Conservation (phyloP, 768 basidiomycete species). For the Pleurotus citrinopileatus region DNA sequence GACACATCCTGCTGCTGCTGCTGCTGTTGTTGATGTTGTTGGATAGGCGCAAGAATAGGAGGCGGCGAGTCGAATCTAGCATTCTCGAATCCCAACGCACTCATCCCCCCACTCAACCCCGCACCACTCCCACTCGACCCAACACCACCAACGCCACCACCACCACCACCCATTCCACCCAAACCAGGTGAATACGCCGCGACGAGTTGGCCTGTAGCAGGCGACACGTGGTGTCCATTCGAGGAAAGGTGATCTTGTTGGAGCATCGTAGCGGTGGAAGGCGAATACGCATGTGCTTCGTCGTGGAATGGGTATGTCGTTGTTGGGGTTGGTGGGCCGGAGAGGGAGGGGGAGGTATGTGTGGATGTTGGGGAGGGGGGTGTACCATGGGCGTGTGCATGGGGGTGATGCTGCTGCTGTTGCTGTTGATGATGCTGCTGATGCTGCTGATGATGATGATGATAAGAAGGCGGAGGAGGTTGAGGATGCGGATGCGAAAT, state of each 20-base stretch:
- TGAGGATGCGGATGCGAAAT: slow-evolving; percentile 48
- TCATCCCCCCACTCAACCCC: background rate
- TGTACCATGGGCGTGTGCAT: slow-evolving; percentile 29
- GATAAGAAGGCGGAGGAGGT: slow-evolving; percentile 28
- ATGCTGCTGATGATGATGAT: slow-evolving; percentile 30
- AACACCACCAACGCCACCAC: background rate
- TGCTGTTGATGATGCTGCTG: slow-evolving; percentile 21
- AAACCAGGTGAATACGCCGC: slow-evolving; percentile 17
- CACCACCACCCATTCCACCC: background rate
- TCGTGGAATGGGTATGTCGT: slow-evolving; percentile 43
- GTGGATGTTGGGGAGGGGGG: slow-evolving; percentile 52
- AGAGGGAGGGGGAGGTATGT: slow-evolving; percentile 22
- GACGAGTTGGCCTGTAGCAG: slow-evolving; percentile 19
- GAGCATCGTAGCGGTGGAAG: slow-evolving; percentile 23
- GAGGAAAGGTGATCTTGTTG: slow-evolving; percentile 29
- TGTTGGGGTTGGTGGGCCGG: slow-evolving; percentile 42
- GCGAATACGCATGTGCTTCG: slow-evolving; percentile 39
- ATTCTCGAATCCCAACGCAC: background rate
- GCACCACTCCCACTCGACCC: background rate
- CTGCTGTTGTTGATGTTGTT: too few species aligned
- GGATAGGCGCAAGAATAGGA: slow-evolving; percentile 55
- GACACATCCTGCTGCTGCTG: too few species aligned
- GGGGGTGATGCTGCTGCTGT: slow-evolving; percentile 27
- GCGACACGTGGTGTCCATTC: slow-evolving; percentile 26
- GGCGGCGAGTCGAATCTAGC: slow-evolving; percentile 49